A percentile compares a stretch with the other conserved stretches of the same genome.
These are phyloP conservation scores for Penicillium sp. DNA, from an alignment of 2,329 filamentous ascomycete species.

Conservation along the genomic window DNA sequence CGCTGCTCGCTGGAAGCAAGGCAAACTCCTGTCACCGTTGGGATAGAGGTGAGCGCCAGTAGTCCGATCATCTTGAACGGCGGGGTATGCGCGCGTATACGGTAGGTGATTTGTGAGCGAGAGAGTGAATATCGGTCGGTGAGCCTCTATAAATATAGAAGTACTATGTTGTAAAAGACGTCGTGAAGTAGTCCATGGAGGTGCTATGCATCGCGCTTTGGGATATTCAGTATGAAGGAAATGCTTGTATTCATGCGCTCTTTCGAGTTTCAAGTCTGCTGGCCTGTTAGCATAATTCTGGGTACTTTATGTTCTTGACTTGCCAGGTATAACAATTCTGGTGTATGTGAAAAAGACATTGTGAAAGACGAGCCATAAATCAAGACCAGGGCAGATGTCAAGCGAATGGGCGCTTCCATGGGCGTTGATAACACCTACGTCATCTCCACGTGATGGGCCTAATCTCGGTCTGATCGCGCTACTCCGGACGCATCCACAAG, in stretches of 20 bases:
- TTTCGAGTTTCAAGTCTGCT: background rate
- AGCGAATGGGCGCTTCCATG: background rate
- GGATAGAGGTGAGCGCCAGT: constrained; percentile 43
- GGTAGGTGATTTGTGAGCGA: background rate
- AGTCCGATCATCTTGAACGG: constrained; percentile 42
- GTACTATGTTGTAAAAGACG: background rate
- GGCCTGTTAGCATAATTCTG: background rate
- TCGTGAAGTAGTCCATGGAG: background rate
- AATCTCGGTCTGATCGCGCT: background rate
- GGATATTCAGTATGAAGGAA: background rate
- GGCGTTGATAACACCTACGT: constrained; percentile 14
- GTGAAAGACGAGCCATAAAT: background rate
- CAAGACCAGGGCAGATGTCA: background rate
- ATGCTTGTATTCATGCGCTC: background rate
- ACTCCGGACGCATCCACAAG: no score
- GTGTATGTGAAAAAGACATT: background rate
- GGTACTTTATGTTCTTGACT: background rate
- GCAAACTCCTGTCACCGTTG: constrained; percentile 51
- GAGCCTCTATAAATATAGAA: background rate
- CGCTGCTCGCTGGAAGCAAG: constrained; percentile 49
- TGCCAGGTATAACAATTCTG: background rate
- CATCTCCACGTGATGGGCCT: constrained; percentile 19
- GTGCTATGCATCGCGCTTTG: background rate
- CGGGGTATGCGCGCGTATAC: background rate
- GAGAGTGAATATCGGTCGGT: constrained; percentile 1